Evolutionary conservation across 192 early-diverging fungal species (phyloP).

Genomic region (Backusella psychrophila): DNA sequence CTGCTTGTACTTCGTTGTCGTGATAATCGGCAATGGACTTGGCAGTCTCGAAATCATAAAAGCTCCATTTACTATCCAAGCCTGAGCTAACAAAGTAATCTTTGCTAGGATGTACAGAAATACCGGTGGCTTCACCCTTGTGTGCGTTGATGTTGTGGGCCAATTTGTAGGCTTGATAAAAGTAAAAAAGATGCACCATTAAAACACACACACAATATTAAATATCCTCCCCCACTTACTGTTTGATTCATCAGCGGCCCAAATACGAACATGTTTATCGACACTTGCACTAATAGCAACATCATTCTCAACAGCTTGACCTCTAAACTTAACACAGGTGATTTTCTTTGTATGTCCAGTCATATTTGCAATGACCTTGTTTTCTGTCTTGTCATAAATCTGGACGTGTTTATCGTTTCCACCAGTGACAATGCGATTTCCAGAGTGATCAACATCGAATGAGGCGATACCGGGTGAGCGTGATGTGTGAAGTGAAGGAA

Average conservation of each 20-base stretch:
- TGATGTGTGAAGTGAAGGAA: slow-evolving; percentile 69
- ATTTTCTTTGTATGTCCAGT: slow-evolving; percentile 88
- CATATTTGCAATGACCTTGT: slow-evolving; percentile 62
- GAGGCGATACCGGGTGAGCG: slow-evolving; percentile 68
- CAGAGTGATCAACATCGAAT: slow-evolving; percentile 54
- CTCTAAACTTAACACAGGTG: slow-evolving; percentile 66
- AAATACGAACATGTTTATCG: slow-evolving; percentile 83
- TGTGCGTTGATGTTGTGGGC: slow-evolving; percentile 66
- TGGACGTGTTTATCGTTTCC: slow-evolving; percentile 77
- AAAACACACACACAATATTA: background rate
- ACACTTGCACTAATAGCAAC: slow-evolving; percentile 69
- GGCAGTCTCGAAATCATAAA: slow-evolving; percentile 71
- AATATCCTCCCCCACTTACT: slow-evolving; percentile 30
- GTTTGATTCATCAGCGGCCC: slow-evolving; percentile 48
- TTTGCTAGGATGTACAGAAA: slow-evolving; percentile 81
- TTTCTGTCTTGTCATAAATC: slow-evolving; percentile 64
- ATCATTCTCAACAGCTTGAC: slow-evolving; percentile 45
- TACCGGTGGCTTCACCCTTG: slow-evolving; percentile 62
- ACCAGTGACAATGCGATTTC: slow-evolving; percentile 72
- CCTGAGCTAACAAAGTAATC: slow-evolving; percentile 78
- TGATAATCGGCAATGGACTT: slow-evolving; percentile 44
- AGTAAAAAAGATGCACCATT: background rate
- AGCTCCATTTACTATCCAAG: slow-evolving; percentile 76
- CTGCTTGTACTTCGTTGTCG: slow-evolving; percentile 37
- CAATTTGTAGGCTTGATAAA: slow-evolving; percentile 32